Evolutionary conservation across 73 alveolate genomes (phyloP), one percentile per base, ranked within the genome.

Genomic region (Paramecium tetraurelia): DNA sequence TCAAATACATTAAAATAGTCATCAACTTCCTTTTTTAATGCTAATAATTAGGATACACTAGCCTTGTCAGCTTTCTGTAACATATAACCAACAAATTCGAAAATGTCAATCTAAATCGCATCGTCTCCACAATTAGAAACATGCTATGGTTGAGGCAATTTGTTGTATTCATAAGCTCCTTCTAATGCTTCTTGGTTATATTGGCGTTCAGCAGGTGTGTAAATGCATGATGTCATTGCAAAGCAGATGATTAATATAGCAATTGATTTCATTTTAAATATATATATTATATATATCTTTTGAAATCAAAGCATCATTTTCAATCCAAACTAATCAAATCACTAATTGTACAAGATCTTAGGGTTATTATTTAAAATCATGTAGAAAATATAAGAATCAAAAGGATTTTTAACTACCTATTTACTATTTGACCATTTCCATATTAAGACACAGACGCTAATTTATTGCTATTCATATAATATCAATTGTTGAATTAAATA

Each of bases 161-260:
- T 72, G 14, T 72, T 72, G 18, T 12, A 72, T n/a, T 16, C n/a
- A 36, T 36, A 72, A n/a, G 86, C 86, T 72, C 86, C 86, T 36
- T 59, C 38, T 38, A 72, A 72, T 12, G 86, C 86, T 36, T 33
- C 86, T 72, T 72, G 40, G 40, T 72, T 72, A 36, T 3, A 12
- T 38, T 72, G 20, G 14, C 86, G 40, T 38, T 72, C 84, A 63
- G 84, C 84, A 27, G 84, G 84, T 22, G 84, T 53, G 31, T 53
- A 53, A 1, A 53, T 53, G 31, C 69, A 53, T 53, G 69, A 53
- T 16, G 35, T 22, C 5, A 53, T 18, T 53, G 33, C 69, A 53
- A 53, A 53, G 31, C 35, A 4, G 21, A 53, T 53, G 35, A 53
- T 18, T 53, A 53, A 53, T n/a, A 53, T 53, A 16, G 20, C 33